Percentiles rank a stretch among this genome's conserved stretches.
phyloP scores from a whole-genome alignment of 1,284 basidiomycete species.

The Ustilago trichophora region DNA sequence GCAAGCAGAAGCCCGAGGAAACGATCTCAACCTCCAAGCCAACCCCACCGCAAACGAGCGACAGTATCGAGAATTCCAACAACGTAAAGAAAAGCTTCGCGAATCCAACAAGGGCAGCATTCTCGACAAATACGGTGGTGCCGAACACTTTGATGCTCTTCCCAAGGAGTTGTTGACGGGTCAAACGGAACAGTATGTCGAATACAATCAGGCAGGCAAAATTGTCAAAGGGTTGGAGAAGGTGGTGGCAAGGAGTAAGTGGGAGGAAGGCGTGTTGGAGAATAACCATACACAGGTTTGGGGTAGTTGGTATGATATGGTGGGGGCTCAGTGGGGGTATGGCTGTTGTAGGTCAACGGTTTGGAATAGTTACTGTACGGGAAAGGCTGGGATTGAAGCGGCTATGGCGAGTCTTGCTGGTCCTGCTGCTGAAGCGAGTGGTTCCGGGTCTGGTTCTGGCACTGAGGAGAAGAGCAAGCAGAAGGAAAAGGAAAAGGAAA shows the following conservation, averaged over 20 bases:
- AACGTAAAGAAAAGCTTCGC: conserved; percentile 91
- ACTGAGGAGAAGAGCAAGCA: not conserved
- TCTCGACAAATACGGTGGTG: conserved; percentile 84
- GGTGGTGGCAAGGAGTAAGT: conserved; percentile 85
- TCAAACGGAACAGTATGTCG: conserved; percentile 96
- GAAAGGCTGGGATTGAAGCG: conserved; percentile 84
- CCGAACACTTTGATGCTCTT: conserved; percentile 84
- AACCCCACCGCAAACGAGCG: conserved; percentile 93
- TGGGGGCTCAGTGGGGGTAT: conserved; percentile 85
- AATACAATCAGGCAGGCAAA: conserved; percentile 91
- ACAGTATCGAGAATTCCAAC: conserved; percentile 85
- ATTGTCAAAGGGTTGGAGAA: conserved; percentile 90
- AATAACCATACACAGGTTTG: conserved; percentile 94
- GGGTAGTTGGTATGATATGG: conserved; percentile 91
- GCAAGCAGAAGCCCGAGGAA: conserved; percentile 91
- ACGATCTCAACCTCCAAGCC: conserved; percentile 93
- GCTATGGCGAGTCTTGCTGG: conserved; percentile 67
- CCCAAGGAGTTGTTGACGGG: conserved; percentile 89
- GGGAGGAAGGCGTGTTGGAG: conserved; percentile 76
- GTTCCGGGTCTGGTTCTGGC: too few species aligned
- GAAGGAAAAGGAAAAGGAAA: too few species aligned
- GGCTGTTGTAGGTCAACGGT: conserved; percentile 89
- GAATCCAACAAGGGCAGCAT: conserved; percentile 77
- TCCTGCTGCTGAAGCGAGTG: conserved; percentile 1
- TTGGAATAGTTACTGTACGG: conserved; percentile 91